Evolutionary conservation across 1,284 basidiomycete genomes (phyloP), one percentile per base, ranked within the genome.

Genomic region (Kalmanozyma brasiliensis): DNA sequence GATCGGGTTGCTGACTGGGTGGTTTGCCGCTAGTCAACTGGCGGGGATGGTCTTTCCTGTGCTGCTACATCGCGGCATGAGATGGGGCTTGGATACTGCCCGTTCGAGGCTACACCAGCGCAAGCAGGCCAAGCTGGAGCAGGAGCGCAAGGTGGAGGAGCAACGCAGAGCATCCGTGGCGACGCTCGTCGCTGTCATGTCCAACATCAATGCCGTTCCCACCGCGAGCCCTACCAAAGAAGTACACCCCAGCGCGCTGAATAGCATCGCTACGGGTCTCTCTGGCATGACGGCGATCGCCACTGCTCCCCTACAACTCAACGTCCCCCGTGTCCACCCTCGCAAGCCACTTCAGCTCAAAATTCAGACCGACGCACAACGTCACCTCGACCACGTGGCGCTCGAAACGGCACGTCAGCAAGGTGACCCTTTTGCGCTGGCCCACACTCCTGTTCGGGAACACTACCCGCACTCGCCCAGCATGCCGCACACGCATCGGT

Each of bases 381-480:
- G 58, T 8, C 71, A 76, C 20, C 33, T 73, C 1, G 40, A 49
- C 10, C 62, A 68, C 22, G 69, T 76, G 4, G 65, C 63, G 34
- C 49, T 76, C 35, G 76, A 78, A 45, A 71, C 56, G 14, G 76
- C 74, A 4, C 43, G 74, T n/a, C 74, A 77, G 23, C 76, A 78
- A 43, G 74, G 74, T 16, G 74, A 73, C 19, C 71, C 66, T 2
- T 59, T 49, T 22, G 67, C 69, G 0, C 53, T 47, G 14, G 24
- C 51, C 4, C 47, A 58, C 47, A 53, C 55, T 1, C 61, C 41
- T 2, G 8, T 58, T 0, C 38, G 23, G 4, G 45, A 44, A 10
- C 61, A 56, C 24, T 60, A 62, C 33, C 53, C 52, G 13, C 36
- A 33, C 4, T 36, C 20, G 10, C 41, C n/a, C 45, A 3, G 24